Base-by-base conservation (phyloP, 768 basidiomycete species). In the Tephrocybe sp. region DNA sequence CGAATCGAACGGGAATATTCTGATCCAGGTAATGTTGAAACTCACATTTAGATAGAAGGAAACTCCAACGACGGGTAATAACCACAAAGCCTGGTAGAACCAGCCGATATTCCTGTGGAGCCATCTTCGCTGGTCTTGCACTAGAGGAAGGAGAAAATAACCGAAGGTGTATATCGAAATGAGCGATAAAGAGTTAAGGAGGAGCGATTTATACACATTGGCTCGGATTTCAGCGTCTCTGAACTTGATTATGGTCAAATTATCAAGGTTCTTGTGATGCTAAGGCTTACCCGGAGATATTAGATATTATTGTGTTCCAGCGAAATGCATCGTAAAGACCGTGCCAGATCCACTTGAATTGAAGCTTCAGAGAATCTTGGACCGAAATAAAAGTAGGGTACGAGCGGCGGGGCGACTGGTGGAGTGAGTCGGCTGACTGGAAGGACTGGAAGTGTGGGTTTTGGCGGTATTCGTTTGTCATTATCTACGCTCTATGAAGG, bases 21-120 rank as follows among this genome's bases (percentile, higher is more conserved):
- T 50, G 25, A 48, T n/a, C 23, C 20, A 39, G 18, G 15, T 24
- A 26, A n/a, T n/a, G 14, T 36, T 11, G 28, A n/a, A 23, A 73
- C 85, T 62, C 58, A 91, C 93, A 58, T 93, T 94, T 39, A 93
- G 74, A 68, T 93, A 93, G 50, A 93, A 78, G 10, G 91, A 90
- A 21, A 71, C 68, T 1, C 84, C 85, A 7, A 92, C 76, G 46
- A 93, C 78, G 0, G 93, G 93, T 17, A 88, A 68, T 3, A 94
- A 68, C 90, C 91, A 94, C 33, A 94, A 68, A 7, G 81, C 68
- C 60, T 84, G 86, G 65, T 88, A 90, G 57, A 89, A 81, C 81
- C 82, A 84, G 9, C 86, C 83, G 10, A 91, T 73, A 58, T 90
- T 87, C 21, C 82, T 74, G 62, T 85, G 85, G 34, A 88, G 65